A percentile compares a stretch with the other conserved stretches of the same genome.
Evolutionary conservation across 2,329 filamentous ascomycete genomes (phyloP).

Genomic region (Hypoxylon sp.): DNA sequence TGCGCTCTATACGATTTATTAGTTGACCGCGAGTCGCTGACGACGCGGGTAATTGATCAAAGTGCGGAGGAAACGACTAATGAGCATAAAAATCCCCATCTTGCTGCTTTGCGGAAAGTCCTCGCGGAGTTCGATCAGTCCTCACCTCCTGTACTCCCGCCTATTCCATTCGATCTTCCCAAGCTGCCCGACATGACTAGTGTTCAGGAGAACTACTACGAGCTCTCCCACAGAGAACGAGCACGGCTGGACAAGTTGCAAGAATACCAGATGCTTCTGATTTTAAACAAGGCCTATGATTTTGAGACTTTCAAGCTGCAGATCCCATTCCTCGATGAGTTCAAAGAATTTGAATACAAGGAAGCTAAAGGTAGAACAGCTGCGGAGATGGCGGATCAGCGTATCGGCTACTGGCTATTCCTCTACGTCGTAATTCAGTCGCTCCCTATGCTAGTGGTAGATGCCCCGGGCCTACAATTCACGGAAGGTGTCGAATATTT

Average conservation of each 20-base stretch:
- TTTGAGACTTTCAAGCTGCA: conserved; percentile 73
- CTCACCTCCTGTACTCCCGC: conserved; percentile 89
- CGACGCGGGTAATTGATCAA: conserved; percentile 82
- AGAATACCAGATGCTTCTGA: conserved; percentile 80
- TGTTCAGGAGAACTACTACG: conserved; percentile 75
- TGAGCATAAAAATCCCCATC: conserved; percentile 70
- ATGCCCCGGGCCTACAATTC: conserved; percentile 78
- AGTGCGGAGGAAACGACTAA: conserved; percentile 69
- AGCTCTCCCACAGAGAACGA: conserved; percentile 80
- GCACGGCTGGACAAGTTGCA: conserved; percentile 80
- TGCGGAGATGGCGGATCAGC: conserved; percentile 78
- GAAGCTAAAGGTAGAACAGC: conserved; percentile 75
- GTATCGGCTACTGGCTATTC: conserved; percentile 86
- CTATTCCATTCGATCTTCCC: conserved; percentile 91
- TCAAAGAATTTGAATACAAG: conserved; percentile 79
- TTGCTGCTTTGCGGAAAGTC: conserved; percentile 81
- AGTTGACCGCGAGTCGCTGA: conserved; percentile 83
- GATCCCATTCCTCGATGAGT: conserved; percentile 77
- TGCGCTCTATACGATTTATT: conserved; percentile 89
- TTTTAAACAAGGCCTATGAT: conserved; percentile 88
- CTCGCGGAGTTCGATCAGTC: conserved; percentile 91
- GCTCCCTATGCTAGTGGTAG: conserved; percentile 82
- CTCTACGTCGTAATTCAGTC: conserved; percentile 84
- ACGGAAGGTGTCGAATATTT: conserved; percentile 86
- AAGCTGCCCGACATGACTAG: conserved; percentile 78